These are phyloP conservation scores for Corymbia maculata DNA, from an alignment of 345 rosid species.

Conservation along the genomic window DNA sequence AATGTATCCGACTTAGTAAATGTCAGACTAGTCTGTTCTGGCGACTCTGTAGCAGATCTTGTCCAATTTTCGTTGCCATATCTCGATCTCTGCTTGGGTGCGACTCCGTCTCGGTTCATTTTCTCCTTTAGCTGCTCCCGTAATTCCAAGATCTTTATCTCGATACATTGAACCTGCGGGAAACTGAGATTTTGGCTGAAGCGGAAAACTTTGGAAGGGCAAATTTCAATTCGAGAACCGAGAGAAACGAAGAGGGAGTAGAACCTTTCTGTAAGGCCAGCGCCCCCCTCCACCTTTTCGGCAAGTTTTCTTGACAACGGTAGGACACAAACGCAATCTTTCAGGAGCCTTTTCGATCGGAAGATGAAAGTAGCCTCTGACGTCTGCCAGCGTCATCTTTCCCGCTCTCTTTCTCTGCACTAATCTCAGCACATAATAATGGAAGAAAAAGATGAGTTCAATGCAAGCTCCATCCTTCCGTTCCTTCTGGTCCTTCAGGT, in stretches of 20 bases:
- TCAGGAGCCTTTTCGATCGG: constrained; percentile 40
- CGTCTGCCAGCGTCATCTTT: constrained; percentile 19
- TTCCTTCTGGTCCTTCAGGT: background rate
- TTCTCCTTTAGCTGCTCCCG: background rate
- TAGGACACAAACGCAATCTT: constrained; percentile 34
- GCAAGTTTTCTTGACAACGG: constrained; percentile 50
- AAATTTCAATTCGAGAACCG: background rate
- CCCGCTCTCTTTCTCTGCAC: constrained; percentile 51
- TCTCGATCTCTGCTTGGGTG: constrained; percentile 12
- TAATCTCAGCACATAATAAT: background rate
- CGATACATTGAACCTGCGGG: constrained; percentile 23
- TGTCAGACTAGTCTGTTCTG: background rate
- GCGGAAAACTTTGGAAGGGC: background rate
- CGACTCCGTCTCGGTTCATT: constrained; percentile 8
- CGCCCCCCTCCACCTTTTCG: constrained; percentile 14
- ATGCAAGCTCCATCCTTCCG: background rate
- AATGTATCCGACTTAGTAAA: background rate
- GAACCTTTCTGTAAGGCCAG: constrained; percentile 60
- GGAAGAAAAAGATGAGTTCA: background rate
- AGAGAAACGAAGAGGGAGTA: background rate
- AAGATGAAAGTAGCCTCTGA: constrained; percentile 29
- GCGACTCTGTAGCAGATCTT: constrained; percentile 2
- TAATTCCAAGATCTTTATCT: constrained; percentile 10
- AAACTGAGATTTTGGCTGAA: background rate
- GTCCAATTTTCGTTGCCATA: constrained; percentile 7